These are phyloP conservation scores for Saccharomyces hybrid DNA, from an alignment of 1,139 yeast genomes.

Conservation along the genomic window DNA sequence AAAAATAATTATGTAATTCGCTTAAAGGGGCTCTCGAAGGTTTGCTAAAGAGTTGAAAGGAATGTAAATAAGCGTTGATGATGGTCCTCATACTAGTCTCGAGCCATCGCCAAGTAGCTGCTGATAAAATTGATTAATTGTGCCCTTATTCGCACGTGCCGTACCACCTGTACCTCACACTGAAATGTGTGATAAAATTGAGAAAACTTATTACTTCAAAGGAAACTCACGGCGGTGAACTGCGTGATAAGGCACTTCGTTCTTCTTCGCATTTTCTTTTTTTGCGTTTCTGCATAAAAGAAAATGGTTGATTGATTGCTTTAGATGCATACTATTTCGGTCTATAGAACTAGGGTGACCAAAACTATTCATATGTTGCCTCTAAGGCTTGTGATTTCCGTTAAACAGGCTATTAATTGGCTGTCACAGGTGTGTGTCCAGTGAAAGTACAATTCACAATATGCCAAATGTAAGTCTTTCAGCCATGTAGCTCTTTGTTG, in stretches of 20 bases:
- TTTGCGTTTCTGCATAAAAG: background rate
- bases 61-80: background rate
- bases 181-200: background rate
- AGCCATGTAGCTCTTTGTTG: background rate
- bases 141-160: constrained; percentile 1
- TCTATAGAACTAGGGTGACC: background rate
- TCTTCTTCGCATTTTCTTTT: background rate
- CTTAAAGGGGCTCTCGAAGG: background rate
- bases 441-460: background rate
- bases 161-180: background rate
- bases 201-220: background rate
- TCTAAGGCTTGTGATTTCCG: background rate
- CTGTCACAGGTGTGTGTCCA: background rate
- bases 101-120: background rate
- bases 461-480: background rate
- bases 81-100: background rate
- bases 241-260: background rate
- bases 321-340: background rate
- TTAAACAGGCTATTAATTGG: background rate
- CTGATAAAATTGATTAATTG: background rate
- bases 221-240: background rate
- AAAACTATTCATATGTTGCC: background rate
- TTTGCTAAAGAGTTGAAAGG: background rate
- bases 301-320: background rate
- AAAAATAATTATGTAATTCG: background rate